phyloP scores from a whole-genome alignment of 305 asterid species.

The Petunia hybrid region DNA sequence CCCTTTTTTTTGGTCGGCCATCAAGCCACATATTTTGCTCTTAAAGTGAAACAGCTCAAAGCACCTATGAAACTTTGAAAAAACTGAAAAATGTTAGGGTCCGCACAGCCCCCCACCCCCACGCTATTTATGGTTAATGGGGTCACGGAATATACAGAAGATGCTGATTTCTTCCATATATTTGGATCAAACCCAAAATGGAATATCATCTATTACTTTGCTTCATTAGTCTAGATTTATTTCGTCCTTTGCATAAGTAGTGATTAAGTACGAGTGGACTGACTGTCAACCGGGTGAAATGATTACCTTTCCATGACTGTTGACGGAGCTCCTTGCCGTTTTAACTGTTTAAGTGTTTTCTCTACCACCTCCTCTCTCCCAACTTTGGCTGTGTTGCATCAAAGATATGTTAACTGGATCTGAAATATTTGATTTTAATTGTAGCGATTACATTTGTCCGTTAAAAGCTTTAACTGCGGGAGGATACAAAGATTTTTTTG shows the following conservation, averaged over 20 bases:
- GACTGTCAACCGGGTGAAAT: background rate
- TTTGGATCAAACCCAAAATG: background rate
- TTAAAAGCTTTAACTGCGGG: background rate
- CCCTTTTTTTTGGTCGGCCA: background rate
- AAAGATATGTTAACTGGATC: background rate
- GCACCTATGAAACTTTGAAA: background rate
- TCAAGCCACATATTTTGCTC: background rate
- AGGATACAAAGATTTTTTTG: background rate
- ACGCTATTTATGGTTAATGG: background rate
- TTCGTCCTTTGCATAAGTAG: background rate
- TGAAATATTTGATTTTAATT: background rate
- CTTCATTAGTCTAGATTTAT: background rate
- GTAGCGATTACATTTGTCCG: background rate
- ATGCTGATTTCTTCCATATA: background rate
- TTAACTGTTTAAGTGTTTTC: background rate
- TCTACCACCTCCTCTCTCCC: background rate
- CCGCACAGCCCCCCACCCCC: background rate
- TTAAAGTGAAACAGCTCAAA: background rate
- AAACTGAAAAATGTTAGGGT: background rate
- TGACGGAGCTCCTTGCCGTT: background rate
- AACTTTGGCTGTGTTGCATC: background rate
- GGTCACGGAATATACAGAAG: background rate
- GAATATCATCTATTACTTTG: background rate
- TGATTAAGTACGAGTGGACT: background rate
- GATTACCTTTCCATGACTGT: background rate